A percentile compares a stretch with the other conserved stretches of the same genome.
phyloP scores from a whole-genome alignment of 495 filamentous ascomycete genomes.

The Tuber borchii region DNA sequence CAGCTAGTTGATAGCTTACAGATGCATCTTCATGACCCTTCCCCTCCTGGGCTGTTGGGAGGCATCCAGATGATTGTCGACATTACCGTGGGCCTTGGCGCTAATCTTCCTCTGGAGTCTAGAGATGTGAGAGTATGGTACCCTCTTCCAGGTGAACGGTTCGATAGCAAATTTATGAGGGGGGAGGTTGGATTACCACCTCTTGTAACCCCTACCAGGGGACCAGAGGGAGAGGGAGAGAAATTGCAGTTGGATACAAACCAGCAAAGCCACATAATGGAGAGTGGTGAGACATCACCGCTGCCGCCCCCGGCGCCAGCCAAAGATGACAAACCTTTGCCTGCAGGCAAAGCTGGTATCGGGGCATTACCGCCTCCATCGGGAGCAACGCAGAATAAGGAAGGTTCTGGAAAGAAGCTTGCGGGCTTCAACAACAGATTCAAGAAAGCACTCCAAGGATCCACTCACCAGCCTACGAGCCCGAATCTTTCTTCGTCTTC shows the following conservation, averaged over 20 bases:
- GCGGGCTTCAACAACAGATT: slow-evolving; percentile 21
- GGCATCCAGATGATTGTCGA: slow-evolving; percentile 89
- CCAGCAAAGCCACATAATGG: slow-evolving; percentile 1
- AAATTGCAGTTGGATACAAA: slow-evolving; percentile 47
- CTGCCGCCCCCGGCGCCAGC: slow-evolving; percentile 22
- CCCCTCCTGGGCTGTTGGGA: slow-evolving; percentile 67
- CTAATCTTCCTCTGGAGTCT: slow-evolving; percentile 83
- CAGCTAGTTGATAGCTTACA: slow-evolving; percentile 64
- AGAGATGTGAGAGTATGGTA: slow-evolving; percentile 86
- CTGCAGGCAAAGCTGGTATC: slow-evolving; percentile 30
- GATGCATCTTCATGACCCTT: slow-evolving; percentile 65
- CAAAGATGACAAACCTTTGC: slow-evolving; percentile 28
- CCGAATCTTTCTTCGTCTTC: slow-evolving; percentile 7
- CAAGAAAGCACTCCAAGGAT: slow-evolving; percentile 34
- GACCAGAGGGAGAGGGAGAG: slow-evolving; percentile 46
- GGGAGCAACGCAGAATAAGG: slow-evolving; percentile 21
- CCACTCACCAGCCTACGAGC: slow-evolving; percentile 20
- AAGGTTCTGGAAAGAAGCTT: slow-evolving; percentile 25
- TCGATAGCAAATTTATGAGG: slow-evolving; percentile 72
- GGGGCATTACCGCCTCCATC: slow-evolving; percentile 24
- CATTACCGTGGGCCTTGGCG: slow-evolving; percentile 75
- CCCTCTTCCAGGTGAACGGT: slow-evolving; percentile 61
- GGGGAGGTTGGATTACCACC: slow-evolving; percentile 67
- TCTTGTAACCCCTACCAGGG: slow-evolving; percentile 46
- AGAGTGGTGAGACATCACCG: slow-evolving; percentile 13